These are phyloP conservation scores for Cornus suecica DNA, from an alignment of 148 eudicot genomes.

Conservation along the genomic window DNA sequence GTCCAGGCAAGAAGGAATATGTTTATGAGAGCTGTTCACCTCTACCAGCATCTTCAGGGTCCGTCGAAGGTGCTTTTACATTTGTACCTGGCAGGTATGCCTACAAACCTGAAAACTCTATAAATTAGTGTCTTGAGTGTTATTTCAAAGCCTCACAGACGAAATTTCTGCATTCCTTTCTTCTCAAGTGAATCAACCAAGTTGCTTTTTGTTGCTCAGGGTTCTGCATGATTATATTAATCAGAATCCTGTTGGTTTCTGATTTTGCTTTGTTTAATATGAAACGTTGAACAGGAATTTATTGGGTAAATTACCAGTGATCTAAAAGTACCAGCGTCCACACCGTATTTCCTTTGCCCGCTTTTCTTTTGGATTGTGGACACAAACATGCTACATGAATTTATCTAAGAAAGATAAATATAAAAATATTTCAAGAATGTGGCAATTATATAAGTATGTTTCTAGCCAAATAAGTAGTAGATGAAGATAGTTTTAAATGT, in stretches of 20 bases:
- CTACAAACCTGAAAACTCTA: neutral
- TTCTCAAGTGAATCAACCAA: neutral
- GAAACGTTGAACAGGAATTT: too few species aligned
- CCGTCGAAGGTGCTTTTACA: slow-evolving; percentile 82
- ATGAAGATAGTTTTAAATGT: too few species aligned
- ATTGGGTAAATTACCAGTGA: too few species aligned
- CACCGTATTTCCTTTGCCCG: too few species aligned
- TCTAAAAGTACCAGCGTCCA: neutral
- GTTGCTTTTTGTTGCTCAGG: neutral
- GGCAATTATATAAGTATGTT: too few species aligned
- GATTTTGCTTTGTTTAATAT: neutral
- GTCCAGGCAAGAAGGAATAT: slow-evolving; percentile 75
- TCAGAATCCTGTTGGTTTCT: neutral
- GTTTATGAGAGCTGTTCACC: slow-evolving; percentile 71
- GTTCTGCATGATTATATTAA: neutral
- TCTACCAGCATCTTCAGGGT: slow-evolving; percentile 42
- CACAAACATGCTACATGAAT: neutral
- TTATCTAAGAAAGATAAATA: too few species aligned
- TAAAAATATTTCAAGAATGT: too few species aligned
- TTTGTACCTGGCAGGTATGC: slow-evolving; percentile 89
- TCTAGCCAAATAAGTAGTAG: too few species aligned
- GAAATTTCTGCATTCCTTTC: too few species aligned
- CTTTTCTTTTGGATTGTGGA: neutral
- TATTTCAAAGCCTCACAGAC: neutral
- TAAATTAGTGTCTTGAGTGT: neutral